Conservation (phyloP, 805 yeast genomes). For the Myxozyma nipponensis region DNA sequence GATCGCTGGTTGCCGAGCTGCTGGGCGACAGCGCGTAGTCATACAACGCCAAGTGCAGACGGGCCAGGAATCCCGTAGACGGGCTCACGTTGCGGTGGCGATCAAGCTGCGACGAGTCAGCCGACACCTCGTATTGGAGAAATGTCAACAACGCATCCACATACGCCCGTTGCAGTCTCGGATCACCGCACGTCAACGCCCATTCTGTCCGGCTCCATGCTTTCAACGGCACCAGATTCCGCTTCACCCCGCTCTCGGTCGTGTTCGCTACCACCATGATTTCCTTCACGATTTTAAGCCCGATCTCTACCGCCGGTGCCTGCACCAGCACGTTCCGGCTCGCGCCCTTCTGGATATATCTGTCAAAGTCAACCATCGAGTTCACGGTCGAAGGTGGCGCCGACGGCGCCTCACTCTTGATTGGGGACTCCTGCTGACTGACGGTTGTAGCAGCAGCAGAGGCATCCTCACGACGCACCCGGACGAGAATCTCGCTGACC, state of each 20-base stretch:
- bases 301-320: conserved; percentile 11
- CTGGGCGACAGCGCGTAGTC: conserved; percentile 8
- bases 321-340: conserved; percentile 1
- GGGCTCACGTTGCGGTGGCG: conserved; percentile 1
- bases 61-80: conserved; percentile 12
- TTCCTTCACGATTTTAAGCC: conserved; percentile 14
- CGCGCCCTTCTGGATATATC: conserved; percentile 4
- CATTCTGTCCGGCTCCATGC: conserved; percentile 23
- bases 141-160: conserved; percentile 17
- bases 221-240: conserved; percentile 18
- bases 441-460: neutral
- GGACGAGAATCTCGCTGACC: conserved; percentile 55
- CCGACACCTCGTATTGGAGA: conserved; percentile 9
- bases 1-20: conserved; percentile 24
- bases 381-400: conserved; percentile 20
- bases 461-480: conserved; percentile 27
- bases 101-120: neutral
- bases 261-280: conserved; percentile 20
- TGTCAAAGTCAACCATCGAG: conserved; percentile 14
- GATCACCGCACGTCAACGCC: conserved; percentile 7
- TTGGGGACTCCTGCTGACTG: neutral
- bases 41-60: conserved; percentile 12
- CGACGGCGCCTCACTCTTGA: neutral
- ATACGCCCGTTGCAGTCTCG: conserved; percentile 13
- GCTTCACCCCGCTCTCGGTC: conserved; percentile 20